Conservation (phyloP, 1,139 yeast species). For the Geotrichum australiense region DNA sequence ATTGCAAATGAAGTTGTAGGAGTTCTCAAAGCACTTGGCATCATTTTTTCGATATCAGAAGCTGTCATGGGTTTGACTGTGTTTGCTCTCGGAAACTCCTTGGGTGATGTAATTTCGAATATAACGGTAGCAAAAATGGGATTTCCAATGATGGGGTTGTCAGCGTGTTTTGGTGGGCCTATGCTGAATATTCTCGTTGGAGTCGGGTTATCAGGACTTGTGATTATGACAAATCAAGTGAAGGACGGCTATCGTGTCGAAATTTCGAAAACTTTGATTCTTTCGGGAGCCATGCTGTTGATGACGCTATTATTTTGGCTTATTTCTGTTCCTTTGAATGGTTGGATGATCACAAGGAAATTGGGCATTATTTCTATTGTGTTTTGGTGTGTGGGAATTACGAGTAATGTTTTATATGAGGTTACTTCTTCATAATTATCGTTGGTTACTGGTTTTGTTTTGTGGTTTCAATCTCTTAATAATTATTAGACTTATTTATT, state of each 20-base stretch:
- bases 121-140: slow-evolving; percentile 79
- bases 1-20: slow-evolving; percentile 74
- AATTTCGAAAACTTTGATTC: slow-evolving; percentile 42
- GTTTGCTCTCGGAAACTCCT: slow-evolving; percentile 86
- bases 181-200: slow-evolving; percentile 57
- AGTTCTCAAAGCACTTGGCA: slow-evolving; percentile 55
- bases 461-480: neutral
- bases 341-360: slow-evolving; percentile 55
- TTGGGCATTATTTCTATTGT: slow-evolving; percentile 49
- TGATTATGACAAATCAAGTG: slow-evolving; percentile 35
- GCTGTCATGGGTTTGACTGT: slow-evolving; percentile 78
- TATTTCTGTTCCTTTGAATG: slow-evolving; percentile 50
- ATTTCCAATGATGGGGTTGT: slow-evolving; percentile 82
- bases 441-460: neutral
- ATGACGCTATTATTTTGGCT: slow-evolving; percentile 48
- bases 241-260: slow-evolving; percentile 33
- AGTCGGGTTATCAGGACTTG: slow-evolving; percentile 58
- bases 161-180: slow-evolving; percentile 95
- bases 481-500: neutral
- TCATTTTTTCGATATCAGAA: slow-evolving; percentile 56
- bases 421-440: slow-evolving; percentile 16
- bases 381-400: slow-evolving; percentile 46
- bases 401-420: slow-evolving; percentile 27
- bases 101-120: slow-evolving; percentile 83
- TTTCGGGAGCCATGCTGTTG: slow-evolving; percentile 48